Evolutionary conservation across 2,329 filamentous ascomycete genomes (phyloP).

Genomic region (Epichloe typhina): DNA sequence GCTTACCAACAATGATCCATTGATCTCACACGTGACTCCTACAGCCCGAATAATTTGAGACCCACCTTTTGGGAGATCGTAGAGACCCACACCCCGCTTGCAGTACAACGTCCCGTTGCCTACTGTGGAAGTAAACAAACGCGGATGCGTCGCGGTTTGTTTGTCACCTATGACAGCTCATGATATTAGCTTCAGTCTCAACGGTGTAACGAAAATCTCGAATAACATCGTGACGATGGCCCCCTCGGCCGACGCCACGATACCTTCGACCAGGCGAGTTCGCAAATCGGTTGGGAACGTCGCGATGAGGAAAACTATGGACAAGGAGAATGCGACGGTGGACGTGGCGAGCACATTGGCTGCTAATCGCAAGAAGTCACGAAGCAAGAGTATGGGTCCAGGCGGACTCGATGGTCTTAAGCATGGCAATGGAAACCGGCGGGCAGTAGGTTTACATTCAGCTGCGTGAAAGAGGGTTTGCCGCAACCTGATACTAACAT

Average conservation of each 20-base stretch:
- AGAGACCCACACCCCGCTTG: neutral
- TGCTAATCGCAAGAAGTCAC: slow-evolving; percentile 52
- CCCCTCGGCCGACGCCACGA: slow-evolving; percentile 27
- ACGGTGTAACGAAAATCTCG: slow-evolving; percentile 9
- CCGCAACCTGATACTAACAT: neutral
- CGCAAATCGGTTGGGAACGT: slow-evolving; percentile 59
- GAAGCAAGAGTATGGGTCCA: slow-evolving; percentile 92
- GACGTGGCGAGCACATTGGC: slow-evolving; percentile 44
- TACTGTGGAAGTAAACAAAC: slow-evolving; percentile 25
- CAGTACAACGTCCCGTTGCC: slow-evolving; percentile 7
- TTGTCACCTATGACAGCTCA: neutral
- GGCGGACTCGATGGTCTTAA: slow-evolving; percentile 77
- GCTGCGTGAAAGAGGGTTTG: neutral
- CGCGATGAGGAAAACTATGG: slow-evolving; percentile 37
- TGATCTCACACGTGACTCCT: neutral
- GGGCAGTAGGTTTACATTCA: slow-evolving; percentile 46
- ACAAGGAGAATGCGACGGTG: slow-evolving; percentile 69
- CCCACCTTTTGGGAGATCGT: neutral
- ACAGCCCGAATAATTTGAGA: neutral
- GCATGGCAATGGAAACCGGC: slow-evolving; percentile 60
- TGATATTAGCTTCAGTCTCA: slow-evolving; percentile 2
- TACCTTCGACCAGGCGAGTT: slow-evolving; percentile 42
- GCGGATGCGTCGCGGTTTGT: slow-evolving; percentile 16
- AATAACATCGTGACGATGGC: slow-evolving; percentile 17
- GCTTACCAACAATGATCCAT: neutral